Conservation (phyloP, 345 rosid genomes). For the Triadica sebifera region DNA sequence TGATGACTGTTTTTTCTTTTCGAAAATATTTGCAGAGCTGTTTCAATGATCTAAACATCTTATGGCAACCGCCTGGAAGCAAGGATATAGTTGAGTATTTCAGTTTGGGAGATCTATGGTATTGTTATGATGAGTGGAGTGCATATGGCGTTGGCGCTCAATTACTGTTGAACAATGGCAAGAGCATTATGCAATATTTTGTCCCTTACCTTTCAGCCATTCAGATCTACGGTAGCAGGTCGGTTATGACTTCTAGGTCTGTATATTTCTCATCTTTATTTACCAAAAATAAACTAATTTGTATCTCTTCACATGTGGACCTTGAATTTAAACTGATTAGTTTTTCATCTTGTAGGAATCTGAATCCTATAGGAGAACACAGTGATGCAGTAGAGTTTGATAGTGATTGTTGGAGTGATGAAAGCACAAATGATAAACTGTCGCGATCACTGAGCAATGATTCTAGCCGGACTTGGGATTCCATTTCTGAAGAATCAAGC, state of each 20-base stretch:
- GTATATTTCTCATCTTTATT: too few species aligned
- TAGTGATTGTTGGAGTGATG: slow-evolving; percentile 66
- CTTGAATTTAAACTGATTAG: too few species aligned
- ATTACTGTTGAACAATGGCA: slow-evolving; percentile 32
- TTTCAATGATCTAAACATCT: slow-evolving; percentile 43
- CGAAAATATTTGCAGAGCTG: slow-evolving; percentile 33
- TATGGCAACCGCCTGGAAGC: slow-evolving; percentile 45
- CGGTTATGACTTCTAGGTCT: too few species aligned
- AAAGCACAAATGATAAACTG: too few species aligned
- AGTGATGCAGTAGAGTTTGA: slow-evolving; percentile 42
- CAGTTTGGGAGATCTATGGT: slow-evolving; percentile 68
- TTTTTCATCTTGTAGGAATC: slow-evolving; percentile 35
- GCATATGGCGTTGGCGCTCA: slow-evolving; percentile 61
- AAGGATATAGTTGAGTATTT: slow-evolving; percentile 52
- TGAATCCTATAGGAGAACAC: slow-evolving; percentile 20
- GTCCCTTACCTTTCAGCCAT: slow-evolving; percentile 74
- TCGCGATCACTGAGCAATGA: too few species aligned
- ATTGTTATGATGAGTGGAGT: slow-evolving; percentile 64
- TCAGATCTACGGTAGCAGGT: too few species aligned
- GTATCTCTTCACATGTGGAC: too few species aligned
- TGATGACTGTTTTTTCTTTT: neutral
- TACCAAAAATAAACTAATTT: too few species aligned
- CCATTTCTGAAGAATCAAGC: slow-evolving; percentile 54
- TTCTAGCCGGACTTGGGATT: slow-evolving; percentile 65
- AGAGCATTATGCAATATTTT: slow-evolving; percentile 52